Evolutionary conservation across 352 stramenopile species (phyloP).

Genomic region (Phytophthora agathidicida): DNA sequence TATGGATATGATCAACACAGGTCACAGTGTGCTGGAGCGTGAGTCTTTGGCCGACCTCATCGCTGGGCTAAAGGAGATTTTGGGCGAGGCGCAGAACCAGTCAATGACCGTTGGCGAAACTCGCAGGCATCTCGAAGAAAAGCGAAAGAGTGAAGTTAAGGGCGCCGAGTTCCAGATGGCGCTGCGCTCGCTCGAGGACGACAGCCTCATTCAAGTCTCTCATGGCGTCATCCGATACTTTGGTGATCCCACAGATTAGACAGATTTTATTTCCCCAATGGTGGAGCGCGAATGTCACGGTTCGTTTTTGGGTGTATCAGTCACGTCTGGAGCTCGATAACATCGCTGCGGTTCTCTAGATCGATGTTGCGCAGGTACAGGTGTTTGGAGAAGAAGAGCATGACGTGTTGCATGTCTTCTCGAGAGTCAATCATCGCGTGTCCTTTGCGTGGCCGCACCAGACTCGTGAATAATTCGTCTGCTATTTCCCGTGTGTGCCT

Average conservation of each 20-base stretch:
- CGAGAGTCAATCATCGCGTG: slow-evolving; percentile 62
- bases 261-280: slow-evolving; percentile 3
- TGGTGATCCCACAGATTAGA: slow-evolving; percentile 45
- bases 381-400: slow-evolving; percentile 64
- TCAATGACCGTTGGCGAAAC: slow-evolving; percentile 89
- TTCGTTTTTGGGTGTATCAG: too few relatives aligned
- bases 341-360: slow-evolving; percentile 54
- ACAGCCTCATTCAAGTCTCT: slow-evolving; percentile 93
- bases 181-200: slow-evolving; percentile 90
- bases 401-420: slow-evolving; percentile 63
- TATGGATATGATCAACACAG: slow-evolving; percentile 99
- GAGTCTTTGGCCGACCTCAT: slow-evolving; percentile 75
- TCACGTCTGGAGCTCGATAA: slow-evolving; percentile 58
- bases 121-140: slow-evolving; percentile 85
- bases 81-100: slow-evolving; percentile 60
- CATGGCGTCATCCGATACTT: slow-evolving; percentile 87
- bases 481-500: slow-evolving; percentile 22
- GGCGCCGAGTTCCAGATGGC: slow-evolving; percentile 90
- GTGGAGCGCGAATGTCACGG: too few relatives aligned
- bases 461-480: slow-evolving; percentile 33
- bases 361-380: slow-evolving; percentile 58
- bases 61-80: slow-evolving; percentile 57
- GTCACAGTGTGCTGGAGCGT: slow-evolving; percentile 90
- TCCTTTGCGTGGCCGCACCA: slow-evolving; percentile 32
- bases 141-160: slow-evolving; percentile 78